phyloP scores from a whole-genome alignment of 441 rosid species.

The Corymbia calophylla region DNA sequence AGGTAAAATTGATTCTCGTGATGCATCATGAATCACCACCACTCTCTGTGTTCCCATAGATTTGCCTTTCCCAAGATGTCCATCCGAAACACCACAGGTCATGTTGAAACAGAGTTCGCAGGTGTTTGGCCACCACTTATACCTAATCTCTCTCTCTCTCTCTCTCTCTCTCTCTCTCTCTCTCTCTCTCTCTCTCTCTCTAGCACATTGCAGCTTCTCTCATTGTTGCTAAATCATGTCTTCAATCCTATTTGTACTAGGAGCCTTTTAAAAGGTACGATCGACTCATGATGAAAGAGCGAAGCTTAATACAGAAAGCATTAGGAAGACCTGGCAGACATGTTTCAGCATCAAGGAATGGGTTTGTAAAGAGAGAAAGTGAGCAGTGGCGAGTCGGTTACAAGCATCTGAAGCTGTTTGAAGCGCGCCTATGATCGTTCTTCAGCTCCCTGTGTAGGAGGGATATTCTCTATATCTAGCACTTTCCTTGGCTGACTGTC shows the following conservation, averaged over 20 bases:
- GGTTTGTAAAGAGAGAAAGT: neutral
- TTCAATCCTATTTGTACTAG: neutral
- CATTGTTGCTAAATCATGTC: neutral
- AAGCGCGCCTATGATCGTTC: neutral
- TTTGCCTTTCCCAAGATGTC: neutral
- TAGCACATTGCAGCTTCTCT: neutral
- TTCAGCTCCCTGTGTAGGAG: neutral
- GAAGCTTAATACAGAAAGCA: neutral
- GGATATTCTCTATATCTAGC: neutral
- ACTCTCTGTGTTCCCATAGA: conserved; percentile 31
- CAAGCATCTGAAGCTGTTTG: neutral
- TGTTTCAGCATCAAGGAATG: neutral
- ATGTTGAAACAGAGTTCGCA: neutral
- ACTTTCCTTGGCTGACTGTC: neutral
- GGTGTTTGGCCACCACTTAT: neutral
- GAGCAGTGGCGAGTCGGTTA: neutral
- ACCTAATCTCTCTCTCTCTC: neutral
- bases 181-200: neutral
- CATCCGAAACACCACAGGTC: neutral
- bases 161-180: neutral
- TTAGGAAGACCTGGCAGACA: too few relatives aligned
- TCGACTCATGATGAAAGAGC: neutral
- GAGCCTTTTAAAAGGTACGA: neutral
- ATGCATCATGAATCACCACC: conserved; percentile 54
- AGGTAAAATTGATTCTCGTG: conserved; percentile 25